A percentile compares a stretch with the other conserved stretches of the same genome.
Conservation (phyloP, 2,329 filamentous ascomycete species). For the Ascocoryne sarcoides region DNA sequence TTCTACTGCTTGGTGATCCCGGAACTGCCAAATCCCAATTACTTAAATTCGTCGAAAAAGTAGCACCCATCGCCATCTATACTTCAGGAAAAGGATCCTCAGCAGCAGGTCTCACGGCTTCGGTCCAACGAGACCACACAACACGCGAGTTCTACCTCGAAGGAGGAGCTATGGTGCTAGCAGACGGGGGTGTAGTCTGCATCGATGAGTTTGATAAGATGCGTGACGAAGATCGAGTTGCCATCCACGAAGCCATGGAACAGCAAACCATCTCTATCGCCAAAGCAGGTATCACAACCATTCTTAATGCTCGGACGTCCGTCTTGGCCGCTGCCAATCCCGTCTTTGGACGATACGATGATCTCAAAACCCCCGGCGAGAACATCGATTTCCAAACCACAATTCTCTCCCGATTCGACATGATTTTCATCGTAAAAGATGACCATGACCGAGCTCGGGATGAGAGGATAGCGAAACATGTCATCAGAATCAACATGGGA, state of each 20-base stretch:
- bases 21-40: constrained; percentile 97
- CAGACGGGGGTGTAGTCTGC: constrained; percentile 92
- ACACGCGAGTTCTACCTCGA: constrained; percentile 97
- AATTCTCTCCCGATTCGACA: constrained; percentile 95
- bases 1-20: constrained; percentile 89
- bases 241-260: constrained; percentile 99
- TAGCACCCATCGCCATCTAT: constrained; percentile 93
- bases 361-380: constrained; percentile 93
- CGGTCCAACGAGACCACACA: constrained; percentile 84
- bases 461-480: constrained; percentile 89
- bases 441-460: constrained; percentile 86
- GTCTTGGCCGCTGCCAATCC: constrained; percentile 94
- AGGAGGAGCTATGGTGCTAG: constrained; percentile 96
- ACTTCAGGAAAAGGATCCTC: constrained; percentile 98
- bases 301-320: constrained; percentile 90
- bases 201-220: constrained; percentile 99
- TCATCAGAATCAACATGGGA: constrained; percentile 96
- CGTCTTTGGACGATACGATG: constrained; percentile 95
- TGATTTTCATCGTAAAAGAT: constrained; percentile 98
- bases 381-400: constrained; percentile 99
- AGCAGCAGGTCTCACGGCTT: constrained; percentile 92
- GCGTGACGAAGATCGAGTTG: constrained; percentile 94
- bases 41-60: constrained; percentile 95
- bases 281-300: constrained; percentile 96
- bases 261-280: constrained; percentile 99